Evolutionary conservation across 1,284 basidiomycete genomes (phyloP).

Genomic region (Pterulicium gracile): DNA sequence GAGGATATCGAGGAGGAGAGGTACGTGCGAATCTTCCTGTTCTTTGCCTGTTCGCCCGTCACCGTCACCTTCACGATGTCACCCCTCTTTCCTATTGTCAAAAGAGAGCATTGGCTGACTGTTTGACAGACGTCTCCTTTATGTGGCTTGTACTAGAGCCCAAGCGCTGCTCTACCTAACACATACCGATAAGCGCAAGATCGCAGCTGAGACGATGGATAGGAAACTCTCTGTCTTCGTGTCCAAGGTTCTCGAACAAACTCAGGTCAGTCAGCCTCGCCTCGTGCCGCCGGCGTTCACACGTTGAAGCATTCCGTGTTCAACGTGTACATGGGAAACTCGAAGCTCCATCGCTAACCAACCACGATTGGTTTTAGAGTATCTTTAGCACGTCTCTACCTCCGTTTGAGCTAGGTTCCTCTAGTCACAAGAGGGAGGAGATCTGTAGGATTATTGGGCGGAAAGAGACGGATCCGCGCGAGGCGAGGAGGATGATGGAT

Average conservation of each 20-base stretch:
- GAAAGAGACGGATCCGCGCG: not conserved
- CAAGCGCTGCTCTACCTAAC: slow-evolving; percentile 67
- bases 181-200: slow-evolving; percentile 34
- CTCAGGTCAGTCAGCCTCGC: slow-evolving; percentile 21
- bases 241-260: slow-evolving; percentile 21
- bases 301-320: slow-evolving; percentile 1
- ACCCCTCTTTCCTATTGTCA: not conserved
- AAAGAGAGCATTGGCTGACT: too few relatives aligned
- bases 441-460: not conserved
- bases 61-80: not conserved
- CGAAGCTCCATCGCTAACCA: not conserved
- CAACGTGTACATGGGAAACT: slow-evolving; percentile 1
- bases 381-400: slow-evolving; percentile 1
- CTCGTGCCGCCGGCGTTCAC: too few relatives aligned
- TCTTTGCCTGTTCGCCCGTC: not conserved
- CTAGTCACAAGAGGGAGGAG: not conserved
- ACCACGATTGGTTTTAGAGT: not conserved
- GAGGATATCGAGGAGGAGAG: slow-evolving; percentile 79
- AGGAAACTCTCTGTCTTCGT: slow-evolving; percentile 40
- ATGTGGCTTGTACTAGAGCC: slow-evolving; percentile 87
- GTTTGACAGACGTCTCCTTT: slow-evolving; percentile 58
- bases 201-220: slow-evolving; percentile 35
- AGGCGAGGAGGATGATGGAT: not conserved
- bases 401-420: too few relatives aligned
- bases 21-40: slow-evolving; percentile 24